A percentile compares a stretch with the other conserved stretches of the same genome.
Evolutionary conservation across 148 eudicot species (phyloP).

Genomic region (Fagopyrum tataricum): DNA sequence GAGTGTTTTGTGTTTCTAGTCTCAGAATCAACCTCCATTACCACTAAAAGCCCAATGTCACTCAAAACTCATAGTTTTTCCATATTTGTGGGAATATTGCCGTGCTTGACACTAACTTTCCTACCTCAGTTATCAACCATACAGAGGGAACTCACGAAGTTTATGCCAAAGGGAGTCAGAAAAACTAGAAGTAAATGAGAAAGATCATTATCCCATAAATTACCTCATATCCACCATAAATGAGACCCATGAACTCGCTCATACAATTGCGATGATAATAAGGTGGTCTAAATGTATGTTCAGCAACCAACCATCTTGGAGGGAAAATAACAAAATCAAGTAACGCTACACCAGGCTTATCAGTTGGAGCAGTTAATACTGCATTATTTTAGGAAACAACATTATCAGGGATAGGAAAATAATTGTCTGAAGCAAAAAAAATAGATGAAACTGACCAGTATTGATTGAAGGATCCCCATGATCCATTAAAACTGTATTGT

Average conservation of each 20-base stretch:
- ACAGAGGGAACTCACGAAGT: neutral
- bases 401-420: neutral
- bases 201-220: neutral
- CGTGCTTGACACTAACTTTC: conserved; percentile 1
- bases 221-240: conserved; percentile 95
- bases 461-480: conserved; percentile 96
- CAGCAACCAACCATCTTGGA: conserved; percentile 98
- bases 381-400: conserved; percentile 17
- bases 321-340: conserved; percentile 98
- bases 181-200: neutral
- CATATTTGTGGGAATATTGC: neutral
- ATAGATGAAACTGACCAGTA: conserved; percentile 46
- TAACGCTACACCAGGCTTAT: conserved; percentile 94
- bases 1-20: neutral
- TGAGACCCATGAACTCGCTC: conserved; percentile 99
- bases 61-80: neutral
- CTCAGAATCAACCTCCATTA: neutral
- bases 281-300: conserved; percentile 96
- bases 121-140: neutral
- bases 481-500: conserved; percentile 86
- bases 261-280: conserved; percentile 98
- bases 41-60: neutral
- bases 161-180: neutral
- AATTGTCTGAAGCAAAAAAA: neutral
- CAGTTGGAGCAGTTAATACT: conserved; percentile 95